phyloP scores from a whole-genome alignment of 2,329 filamentous ascomycete species.

The Laburnicola sp. region DNA sequence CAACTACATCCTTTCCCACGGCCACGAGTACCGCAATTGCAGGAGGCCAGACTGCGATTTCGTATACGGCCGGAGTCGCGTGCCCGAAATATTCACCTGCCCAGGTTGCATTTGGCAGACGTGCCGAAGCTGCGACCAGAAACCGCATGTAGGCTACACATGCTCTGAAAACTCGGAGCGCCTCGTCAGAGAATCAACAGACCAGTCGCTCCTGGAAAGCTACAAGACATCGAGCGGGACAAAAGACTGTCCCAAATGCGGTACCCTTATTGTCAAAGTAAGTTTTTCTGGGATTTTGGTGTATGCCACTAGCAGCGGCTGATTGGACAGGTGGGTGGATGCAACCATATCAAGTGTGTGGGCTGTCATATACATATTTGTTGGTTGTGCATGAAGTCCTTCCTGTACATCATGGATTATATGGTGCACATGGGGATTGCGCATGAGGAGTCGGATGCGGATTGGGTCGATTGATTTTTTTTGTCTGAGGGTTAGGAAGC shows the following conservation, averaged over 20 bases:
- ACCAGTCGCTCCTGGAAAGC: conserved; percentile 13
- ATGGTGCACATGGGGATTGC: no score
- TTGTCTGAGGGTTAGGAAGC: no score
- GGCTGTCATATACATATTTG: conserved; percentile 18
- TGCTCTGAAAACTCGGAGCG: conserved; percentile 20
- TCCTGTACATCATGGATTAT: no score
- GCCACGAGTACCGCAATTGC: conserved; percentile 20
- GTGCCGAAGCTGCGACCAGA: conserved; percentile 25
- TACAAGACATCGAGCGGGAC: conserved; percentile 18
- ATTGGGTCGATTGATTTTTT: no score
- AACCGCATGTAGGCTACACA: conserved; percentile 20
- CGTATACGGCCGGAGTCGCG: conserved; percentile 15
- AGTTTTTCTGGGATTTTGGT: no score
- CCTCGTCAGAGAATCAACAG: conserved; percentile 16
- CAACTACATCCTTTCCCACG: conserved; percentile 16
- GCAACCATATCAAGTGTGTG: conserved; percentile 52
- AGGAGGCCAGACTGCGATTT: conserved; percentile 22
- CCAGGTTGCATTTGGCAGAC: conserved; percentile 17
- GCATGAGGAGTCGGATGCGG: no score
- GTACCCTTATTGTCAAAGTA: conserved; percentile 45
- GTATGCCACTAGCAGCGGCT: no score
- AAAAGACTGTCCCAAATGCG: conserved; percentile 37
- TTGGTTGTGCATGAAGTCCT: conserved; percentile 22
- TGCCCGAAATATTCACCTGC: conserved; percentile 20
- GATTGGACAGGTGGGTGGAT: conserved; percentile 49